Evolutionary conservation across 441 rosid species (phyloP).

Genomic region (Erodium texanum): DNA sequence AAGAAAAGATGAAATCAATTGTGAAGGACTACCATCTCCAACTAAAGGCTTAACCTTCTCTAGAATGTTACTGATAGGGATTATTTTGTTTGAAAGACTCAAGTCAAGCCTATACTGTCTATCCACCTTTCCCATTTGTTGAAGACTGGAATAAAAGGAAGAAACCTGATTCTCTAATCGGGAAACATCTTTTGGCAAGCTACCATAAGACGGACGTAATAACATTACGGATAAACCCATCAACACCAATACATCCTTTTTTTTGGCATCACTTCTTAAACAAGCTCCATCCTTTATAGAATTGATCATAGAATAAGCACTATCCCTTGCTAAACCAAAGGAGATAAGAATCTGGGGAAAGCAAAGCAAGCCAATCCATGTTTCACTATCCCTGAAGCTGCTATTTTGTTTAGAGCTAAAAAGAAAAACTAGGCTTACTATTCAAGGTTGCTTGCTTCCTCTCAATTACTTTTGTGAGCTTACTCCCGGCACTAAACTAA

Average conservation of each 20-base stretch:
- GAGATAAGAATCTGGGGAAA: too few species aligned
- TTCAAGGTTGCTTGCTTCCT: too few species aligned
- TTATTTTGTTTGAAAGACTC: neutral
- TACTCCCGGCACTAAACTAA: too few species aligned
- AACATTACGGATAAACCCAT: neutral
- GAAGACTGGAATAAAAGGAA: neutral
- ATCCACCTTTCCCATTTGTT: slow-evolving; percentile 2
- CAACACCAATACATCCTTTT: neutral
- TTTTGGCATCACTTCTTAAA: neutral
- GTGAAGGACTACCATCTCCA: neutral
- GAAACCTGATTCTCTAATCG: neutral
- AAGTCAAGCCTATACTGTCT: neutral
- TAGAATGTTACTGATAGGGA: neutral
- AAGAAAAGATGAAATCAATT: neutral
- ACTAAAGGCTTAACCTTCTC: neutral
- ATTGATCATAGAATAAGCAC: too few species aligned
- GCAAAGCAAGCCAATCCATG: too few species aligned
- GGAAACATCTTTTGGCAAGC: neutral
- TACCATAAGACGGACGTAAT: neutral
- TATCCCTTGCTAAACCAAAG: too few species aligned
- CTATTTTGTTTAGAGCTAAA: too few species aligned
- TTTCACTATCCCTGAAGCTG: too few species aligned
- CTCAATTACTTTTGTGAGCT: too few species aligned
- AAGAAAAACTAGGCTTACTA: too few species aligned
- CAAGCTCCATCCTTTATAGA: too few species aligned